Evolutionary conservation across 169 alveolate genomes (phyloP).

Genomic region (Fabrea salina): DNA sequence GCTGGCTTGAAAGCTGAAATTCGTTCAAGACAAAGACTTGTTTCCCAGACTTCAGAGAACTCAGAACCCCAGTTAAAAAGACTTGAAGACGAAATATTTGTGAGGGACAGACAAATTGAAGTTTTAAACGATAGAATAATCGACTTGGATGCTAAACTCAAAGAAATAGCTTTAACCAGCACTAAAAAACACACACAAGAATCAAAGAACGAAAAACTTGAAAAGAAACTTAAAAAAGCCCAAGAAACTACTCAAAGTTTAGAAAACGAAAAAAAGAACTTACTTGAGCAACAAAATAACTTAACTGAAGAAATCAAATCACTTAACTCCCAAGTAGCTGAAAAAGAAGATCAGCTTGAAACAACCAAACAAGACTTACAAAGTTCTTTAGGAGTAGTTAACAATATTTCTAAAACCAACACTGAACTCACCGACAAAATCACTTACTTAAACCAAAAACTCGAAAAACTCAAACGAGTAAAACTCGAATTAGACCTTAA

Average conservation of each 20-base stretch:
- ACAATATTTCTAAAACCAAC: neutral
- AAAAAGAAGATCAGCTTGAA: neutral
- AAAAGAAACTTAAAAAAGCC: neutral
- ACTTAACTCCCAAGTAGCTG: neutral
- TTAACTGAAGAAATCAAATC: neutral
- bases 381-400: neutral
- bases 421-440: neutral
- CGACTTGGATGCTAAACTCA: neutral
- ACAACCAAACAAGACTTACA: neutral
- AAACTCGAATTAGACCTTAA: neutral
- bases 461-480: neutral
- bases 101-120: slow-evolving; percentile 11
- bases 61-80: neutral
- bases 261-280: too few species aligned
- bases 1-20: slow-evolving; percentile 30
- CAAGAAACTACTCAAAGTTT: neutral
- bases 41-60: neutral
- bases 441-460: neutral
- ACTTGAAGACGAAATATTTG: slow-evolving; percentile 9
- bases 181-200: neutral
- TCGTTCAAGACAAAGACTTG: neutral
- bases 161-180: neutral
- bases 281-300: neutral
- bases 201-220: neutral
- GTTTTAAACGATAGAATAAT: slow-evolving; percentile 27